phyloP scores from a whole-genome alignment of 495 filamentous ascomycete species.

The Penicillium tannophilum region DNA sequence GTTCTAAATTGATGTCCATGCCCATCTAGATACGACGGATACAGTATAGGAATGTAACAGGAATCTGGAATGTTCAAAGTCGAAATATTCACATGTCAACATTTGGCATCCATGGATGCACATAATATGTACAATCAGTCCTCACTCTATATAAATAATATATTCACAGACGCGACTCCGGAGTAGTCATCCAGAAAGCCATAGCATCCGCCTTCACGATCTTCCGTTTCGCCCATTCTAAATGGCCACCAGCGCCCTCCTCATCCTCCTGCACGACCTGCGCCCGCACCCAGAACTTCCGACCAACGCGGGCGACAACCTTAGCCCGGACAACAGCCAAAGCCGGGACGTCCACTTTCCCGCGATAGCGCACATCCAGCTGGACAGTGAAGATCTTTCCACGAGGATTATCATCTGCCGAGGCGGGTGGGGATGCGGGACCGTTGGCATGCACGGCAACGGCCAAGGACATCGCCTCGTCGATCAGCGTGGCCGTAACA shows the following conservation, averaged over 20 bases:
- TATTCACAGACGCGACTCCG: conserved; percentile 17
- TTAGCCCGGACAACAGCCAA: conserved; percentile 35
- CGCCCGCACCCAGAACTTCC: conserved; percentile 46
- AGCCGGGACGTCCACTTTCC: conserved; percentile 36
- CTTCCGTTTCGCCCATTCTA: conserved; percentile 36
- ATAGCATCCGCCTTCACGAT: conserved; percentile 42
- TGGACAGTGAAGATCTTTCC: conserved; percentile 42
- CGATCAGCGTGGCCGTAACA: conserved; percentile 69
- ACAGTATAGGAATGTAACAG: too few relatives aligned
- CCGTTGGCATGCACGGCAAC: conserved; percentile 34
- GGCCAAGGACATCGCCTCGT: conserved; percentile 56
- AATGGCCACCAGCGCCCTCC: conserved; percentile 27
- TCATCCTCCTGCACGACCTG: conserved; percentile 44
- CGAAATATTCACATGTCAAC: not conserved
- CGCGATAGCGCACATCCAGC: conserved; percentile 44
- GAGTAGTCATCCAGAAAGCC: conserved; percentile 44
- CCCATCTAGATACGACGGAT: too few relatives aligned
- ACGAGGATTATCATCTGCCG: conserved; percentile 27
- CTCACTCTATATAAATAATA: not conserved
- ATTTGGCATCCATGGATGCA: not conserved
- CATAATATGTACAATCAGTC: not conserved
- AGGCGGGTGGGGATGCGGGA: conserved; percentile 8
- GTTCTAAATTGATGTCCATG: too few relatives aligned
- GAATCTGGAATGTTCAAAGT: not conserved
- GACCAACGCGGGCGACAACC: conserved; percentile 36